Base-by-base conservation (phyloP, 345 rosid genomes). In the Populus nigra region DNA sequence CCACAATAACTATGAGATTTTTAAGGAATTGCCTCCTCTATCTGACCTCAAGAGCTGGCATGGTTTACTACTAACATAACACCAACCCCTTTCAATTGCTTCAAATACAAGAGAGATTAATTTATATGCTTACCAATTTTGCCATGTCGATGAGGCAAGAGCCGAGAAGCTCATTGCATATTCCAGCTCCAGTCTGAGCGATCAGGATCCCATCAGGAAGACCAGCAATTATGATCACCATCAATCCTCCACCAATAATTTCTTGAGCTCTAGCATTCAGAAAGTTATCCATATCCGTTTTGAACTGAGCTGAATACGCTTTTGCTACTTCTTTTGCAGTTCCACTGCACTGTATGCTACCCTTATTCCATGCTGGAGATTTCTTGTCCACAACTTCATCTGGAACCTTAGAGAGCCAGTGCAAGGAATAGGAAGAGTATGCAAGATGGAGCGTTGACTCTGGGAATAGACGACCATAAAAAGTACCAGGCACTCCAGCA, bases 401-500 rank as follows among this genome's bases (percentile, higher is more conserved):
- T 0, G 85, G 86, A 29, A 79, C 83, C 75, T 78, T 68, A 0
- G 90, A 85, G 45, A 87, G 85, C 85, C 88, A 78, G 9, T 78
- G 84, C 4, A 59, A 57, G 13, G 85, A 76, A 31, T 17, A 77
- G 0, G 79, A 82, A 33, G 84, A 79, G 72, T 50, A 72, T 0
- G 70, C 74, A 5, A 84, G 71, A 38, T 83, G 88, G 22, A 86
- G 65, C 20, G 73, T 71, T 4, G 76, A 55, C 23, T 67, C 25
- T 0, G 88, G 85, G 69, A 84, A 83, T 4, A 88, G 59, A 15
- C 84, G 67, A 50, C 66, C 76, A 59, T 77, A 43, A 53, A 86
- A 85, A 12, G 85, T 72, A 5, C 89, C 87, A 10, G 91, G 88
- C 33, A 80, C 83, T 8, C 87, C 88, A 0, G 47, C 61, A 1